phyloP scores from a whole-genome alignment of 306 rosid genomes.

The Carpinus fangiana region DNA sequence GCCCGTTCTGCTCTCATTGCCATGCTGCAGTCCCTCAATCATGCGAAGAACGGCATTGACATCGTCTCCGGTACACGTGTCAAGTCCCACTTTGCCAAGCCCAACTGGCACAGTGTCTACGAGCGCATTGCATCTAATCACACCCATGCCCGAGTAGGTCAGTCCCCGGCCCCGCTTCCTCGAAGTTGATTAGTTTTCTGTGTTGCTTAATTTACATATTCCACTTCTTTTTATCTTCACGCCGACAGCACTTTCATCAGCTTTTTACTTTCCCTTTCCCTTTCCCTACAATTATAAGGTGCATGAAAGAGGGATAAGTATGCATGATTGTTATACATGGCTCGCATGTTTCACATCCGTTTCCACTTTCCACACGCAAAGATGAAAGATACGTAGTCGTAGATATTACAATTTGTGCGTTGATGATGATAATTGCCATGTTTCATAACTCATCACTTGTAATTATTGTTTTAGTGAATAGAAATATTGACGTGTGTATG shows the following conservation, averaged over 20 bases:
- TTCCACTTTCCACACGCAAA: neutral
- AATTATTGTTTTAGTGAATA: neutral
- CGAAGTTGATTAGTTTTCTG: slow-evolving; percentile 8
- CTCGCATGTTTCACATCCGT: neutral
- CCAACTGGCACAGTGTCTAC: slow-evolving; percentile 63
- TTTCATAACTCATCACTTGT: neutral
- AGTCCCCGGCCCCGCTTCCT: slow-evolving; percentile 29
- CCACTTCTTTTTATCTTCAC: neutral
- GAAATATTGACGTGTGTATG: neutral
- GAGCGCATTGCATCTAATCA: slow-evolving; percentile 59
- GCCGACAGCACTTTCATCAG: no score
- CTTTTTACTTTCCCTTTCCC: no score
- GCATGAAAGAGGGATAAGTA: no score
- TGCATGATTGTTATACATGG: neutral
- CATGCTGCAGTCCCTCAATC: slow-evolving; percentile 62
- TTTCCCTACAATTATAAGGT: neutral
- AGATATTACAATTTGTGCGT: neutral
- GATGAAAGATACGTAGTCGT: neutral
- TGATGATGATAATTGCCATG: neutral
- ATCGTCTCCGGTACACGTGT: slow-evolving; percentile 63
- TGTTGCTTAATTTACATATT: neutral
- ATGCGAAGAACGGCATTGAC: slow-evolving; percentile 67
- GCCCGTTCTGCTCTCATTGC: slow-evolving; percentile 77
- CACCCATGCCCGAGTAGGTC: slow-evolving; percentile 51
- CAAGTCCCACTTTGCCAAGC: slow-evolving; percentile 70